A percentile compares a stretch with the other conserved stretches of the same genome.
These are phyloP conservation scores for Elsinoe australis DNA, from an alignment of 2,329 filamentous ascomycete genomes.

Conservation along the genomic window DNA sequence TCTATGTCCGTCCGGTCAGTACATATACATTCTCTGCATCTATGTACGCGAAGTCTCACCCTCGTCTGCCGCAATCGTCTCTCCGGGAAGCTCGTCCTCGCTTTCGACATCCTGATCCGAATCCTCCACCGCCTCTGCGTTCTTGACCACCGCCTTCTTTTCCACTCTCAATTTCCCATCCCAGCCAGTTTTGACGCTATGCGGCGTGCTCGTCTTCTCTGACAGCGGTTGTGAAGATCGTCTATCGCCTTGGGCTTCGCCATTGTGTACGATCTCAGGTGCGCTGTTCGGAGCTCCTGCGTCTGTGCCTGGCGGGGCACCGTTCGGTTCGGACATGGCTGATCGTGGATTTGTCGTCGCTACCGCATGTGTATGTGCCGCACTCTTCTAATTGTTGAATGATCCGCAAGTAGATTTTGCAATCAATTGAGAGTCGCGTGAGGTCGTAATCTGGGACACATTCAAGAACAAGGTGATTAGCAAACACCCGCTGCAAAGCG, in stretches of 20 bases:
- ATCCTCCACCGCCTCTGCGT: constrained; percentile 61
- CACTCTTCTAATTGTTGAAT: not conserved
- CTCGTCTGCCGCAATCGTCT: constrained; percentile 75
- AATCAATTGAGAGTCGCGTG: not conserved
- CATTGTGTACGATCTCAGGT: not conserved
- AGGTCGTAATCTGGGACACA: too few species aligned
- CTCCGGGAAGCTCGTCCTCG: constrained; percentile 56
- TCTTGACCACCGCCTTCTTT: constrained; percentile 59
- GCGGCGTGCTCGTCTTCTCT: constrained; percentile 16
- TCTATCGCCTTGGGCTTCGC: not conserved
- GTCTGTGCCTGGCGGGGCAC: not conserved
- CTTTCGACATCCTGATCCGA: constrained; percentile 83
- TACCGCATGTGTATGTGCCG: constrained; percentile 7
- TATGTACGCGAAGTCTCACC: constrained; percentile 52
- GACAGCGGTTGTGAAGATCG: constrained; percentile 14
- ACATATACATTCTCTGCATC: not conserved
- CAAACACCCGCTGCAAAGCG: not conserved
- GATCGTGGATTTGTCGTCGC: not conserved
- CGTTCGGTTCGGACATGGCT: constrained; percentile 1
- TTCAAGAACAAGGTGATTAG: not conserved
- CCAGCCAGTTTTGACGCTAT: constrained; percentile 50
- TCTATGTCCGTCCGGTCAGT: constrained; percentile 35
- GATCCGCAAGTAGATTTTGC: too few species aligned
- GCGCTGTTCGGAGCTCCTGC: not conserved
- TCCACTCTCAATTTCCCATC: constrained; percentile 75